Percentiles rank a stretch among this genome's conserved stretches.
Conservation (phyloP, 2,329 filamentous ascomycete species). For the Amauroascus verrucosus region DNA sequence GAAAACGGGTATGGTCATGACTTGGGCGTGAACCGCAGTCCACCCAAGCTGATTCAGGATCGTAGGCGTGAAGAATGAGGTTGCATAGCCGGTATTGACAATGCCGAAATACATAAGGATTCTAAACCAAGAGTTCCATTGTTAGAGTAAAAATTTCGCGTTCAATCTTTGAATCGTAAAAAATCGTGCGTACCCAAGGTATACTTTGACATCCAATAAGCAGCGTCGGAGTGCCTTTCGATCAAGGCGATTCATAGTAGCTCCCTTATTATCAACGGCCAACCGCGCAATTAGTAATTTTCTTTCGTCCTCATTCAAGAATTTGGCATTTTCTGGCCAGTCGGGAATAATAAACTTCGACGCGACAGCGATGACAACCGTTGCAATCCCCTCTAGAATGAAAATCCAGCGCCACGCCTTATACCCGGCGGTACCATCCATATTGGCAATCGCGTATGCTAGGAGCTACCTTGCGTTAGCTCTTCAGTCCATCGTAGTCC, state of each 20-base stretch:
- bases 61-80: constrained; percentile 36
- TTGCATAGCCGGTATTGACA: constrained; percentile 39
- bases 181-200: constrained; percentile 10
- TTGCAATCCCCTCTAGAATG: constrained; percentile 41
- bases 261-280: constrained; percentile 35
- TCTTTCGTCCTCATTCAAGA: constrained; percentile 40
- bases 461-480: constrained; percentile 24
- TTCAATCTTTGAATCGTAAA: not conserved
- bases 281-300: constrained; percentile 36
- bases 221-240: constrained; percentile 40
- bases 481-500: not conserved
- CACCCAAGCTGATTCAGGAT: constrained; percentile 46
- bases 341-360: constrained; percentile 43
- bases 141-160: not conserved
- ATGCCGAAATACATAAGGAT: constrained; percentile 56
- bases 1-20: constrained; percentile 46
- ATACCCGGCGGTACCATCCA: constrained; percentile 34
- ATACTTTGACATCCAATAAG: constrained; percentile 37
- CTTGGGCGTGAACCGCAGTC: constrained; percentile 40
- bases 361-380: constrained; percentile 38
- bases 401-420: constrained; percentile 41
- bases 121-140: constrained; percentile 20
- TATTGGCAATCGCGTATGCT: constrained; percentile 34
- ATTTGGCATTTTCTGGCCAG: constrained; percentile 38
- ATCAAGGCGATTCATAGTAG: constrained; percentile 46